Evolutionary conservation across 2,329 filamentous ascomycete species (phyloP).

Genomic region (Rhytidhysteron rufulum): DNA sequence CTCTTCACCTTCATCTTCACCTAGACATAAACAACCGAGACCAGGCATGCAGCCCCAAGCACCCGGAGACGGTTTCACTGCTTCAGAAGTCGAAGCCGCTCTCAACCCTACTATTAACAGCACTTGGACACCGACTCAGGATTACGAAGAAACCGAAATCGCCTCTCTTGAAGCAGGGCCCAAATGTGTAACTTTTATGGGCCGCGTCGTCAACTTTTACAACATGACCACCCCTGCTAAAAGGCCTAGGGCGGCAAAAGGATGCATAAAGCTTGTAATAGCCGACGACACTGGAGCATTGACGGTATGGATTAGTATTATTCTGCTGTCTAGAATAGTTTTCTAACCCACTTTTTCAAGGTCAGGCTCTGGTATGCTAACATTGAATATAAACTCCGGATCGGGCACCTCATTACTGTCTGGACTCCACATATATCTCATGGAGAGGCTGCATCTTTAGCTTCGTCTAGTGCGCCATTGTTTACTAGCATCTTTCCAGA

Average conservation of each 20-base stretch:
- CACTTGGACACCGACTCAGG: constrained; percentile 40
- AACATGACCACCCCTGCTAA: constrained; percentile 42
- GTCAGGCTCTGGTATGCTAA: constrained; percentile 51
- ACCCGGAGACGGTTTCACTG: constrained; percentile 53
- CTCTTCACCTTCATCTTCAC: constrained; percentile 12
- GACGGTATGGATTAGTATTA: constrained; percentile 47
- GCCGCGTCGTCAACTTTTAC: constrained; percentile 55
- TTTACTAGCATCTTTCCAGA: constrained; percentile 58
- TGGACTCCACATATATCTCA: constrained; percentile 57
- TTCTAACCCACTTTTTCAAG: no score
- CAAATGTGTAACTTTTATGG: constrained; percentile 49
- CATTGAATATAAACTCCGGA: constrained; percentile 39
- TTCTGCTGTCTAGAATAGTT: constrained; percentile 7
- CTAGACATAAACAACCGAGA: constrained; percentile 9
- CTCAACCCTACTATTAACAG: constrained; percentile 34
- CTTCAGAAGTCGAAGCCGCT: constrained; percentile 41
- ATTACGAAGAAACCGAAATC: constrained; percentile 49
- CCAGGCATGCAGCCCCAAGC: constrained; percentile 6
- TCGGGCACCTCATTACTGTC: constrained; percentile 54
- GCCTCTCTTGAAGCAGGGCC: constrained; percentile 49
- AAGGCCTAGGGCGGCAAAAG: constrained; percentile 44
- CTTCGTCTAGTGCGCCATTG: constrained; percentile 43
- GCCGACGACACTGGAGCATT: constrained; percentile 55
- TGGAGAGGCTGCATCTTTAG: constrained; percentile 39
- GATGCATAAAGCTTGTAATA: constrained; percentile 53